Evolutionary conservation across 2,329 filamentous ascomycete species (phyloP), one percentile per base, ranked within the genome.

Genomic region (Clarireedia hainanense): DNA sequence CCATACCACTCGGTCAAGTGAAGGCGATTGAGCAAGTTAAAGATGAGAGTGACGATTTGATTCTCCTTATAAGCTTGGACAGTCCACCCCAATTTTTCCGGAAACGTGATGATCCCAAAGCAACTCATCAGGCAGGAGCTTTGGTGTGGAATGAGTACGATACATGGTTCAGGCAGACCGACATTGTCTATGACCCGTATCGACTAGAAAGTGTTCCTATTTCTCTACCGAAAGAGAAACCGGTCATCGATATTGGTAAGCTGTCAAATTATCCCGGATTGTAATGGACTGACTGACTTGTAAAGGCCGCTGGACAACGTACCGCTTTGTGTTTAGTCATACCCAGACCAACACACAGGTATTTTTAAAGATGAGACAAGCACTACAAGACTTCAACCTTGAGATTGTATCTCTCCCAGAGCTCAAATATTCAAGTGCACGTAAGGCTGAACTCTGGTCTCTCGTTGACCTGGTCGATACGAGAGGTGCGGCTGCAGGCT

Each of bases 331-430:
- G 0, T 78, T 84, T 50, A 61, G 70, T 1, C 66, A 67, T 46
- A 45, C 60, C 12, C 63, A 66, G n/a, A 56, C 64, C 4, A 63
- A 69, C 6, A 24, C 45, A 2, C 36, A 43, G 20, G n/a, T 47
- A 9, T 67, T 56, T 39, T 43, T 56, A 1, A 39, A 57, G 7
- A 61, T 69, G 30, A 61, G 61, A 42, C 47, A 62, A 10, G 61
- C 66, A 17, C 74, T 96, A 0, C 73, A 75, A 10, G 88, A 95
- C 60, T 87, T 87, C 72, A 95, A 95, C 57, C 76, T 96, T 49
- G 66, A 72, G 0, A 72, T 85, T 15, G 65, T 75, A 34, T 57
- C 71, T 17, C 65, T 69, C 20, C 65, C 71, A 7, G 63, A 70
- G 1, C 80, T 88, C 55, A 64, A 63, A 1, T 66, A 76, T 26